Evolutionary conservation across 2,329 filamentous ascomycete genomes (phyloP).

Genomic region (Penicillium sp.): DNA sequence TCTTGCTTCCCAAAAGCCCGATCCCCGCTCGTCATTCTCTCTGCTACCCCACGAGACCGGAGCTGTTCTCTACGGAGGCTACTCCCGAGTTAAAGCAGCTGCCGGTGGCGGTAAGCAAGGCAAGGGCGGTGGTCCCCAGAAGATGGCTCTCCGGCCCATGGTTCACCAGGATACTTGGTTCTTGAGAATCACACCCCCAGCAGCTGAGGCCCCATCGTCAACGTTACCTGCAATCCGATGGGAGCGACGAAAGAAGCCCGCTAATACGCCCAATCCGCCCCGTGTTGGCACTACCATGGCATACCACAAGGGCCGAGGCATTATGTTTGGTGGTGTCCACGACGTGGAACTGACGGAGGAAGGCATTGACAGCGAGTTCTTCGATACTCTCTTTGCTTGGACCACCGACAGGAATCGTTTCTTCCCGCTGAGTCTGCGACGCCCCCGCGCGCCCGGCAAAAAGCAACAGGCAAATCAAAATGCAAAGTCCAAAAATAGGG

Average conservation of each 20-base stretch:
- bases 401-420: constrained; percentile 94
- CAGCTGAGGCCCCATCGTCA: constrained; percentile 63
- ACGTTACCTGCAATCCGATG: constrained; percentile 74
- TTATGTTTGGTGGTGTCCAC: constrained; percentile 91
- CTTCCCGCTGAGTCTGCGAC: constrained; percentile 77
- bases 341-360: constrained; percentile 90
- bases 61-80: constrained; percentile 88
- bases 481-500: constrained; percentile 62
- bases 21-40: constrained; percentile 87
- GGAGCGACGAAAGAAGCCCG: constrained; percentile 90
- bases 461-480: constrained; percentile 50
- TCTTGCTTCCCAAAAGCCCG: constrained; percentile 79
- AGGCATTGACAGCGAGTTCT: constrained; percentile 95
- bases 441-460: constrained; percentile 67
- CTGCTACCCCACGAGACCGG: constrained; percentile 87
- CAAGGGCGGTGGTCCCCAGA: constrained; percentile 58
- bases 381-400: constrained; percentile 88
- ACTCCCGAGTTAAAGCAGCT: constrained; percentile 81
- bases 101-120: constrained; percentile 59
- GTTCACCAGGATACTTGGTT: constrained; percentile 96
- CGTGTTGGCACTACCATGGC: constrained; percentile 92
- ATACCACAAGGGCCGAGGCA: constrained; percentile 87
- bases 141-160: constrained; percentile 78
- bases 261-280: constrained; percentile 79
- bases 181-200: constrained; percentile 73